Evolutionary conservation across 2,329 filamentous ascomycete species (phyloP), one percentile per base, ranked within the genome.

Genomic region (Aspergillus awamori): DNA sequence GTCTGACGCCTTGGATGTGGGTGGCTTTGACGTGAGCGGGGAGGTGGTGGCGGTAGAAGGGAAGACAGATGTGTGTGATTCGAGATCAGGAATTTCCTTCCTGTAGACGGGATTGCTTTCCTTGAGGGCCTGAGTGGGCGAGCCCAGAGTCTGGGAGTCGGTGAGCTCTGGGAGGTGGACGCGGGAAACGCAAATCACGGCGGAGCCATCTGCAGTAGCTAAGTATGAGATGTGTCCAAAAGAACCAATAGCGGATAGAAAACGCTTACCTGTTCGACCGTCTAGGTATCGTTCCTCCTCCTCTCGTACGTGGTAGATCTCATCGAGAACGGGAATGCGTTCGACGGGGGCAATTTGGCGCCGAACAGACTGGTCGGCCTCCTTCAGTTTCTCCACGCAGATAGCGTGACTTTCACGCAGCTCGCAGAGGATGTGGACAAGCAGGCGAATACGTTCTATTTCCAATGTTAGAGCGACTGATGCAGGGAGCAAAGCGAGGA

Each of bases 351-450:
- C 64, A 39, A 76, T 75, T 45, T 73, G 71, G 3, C 72, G 71
- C 39, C 73, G 68, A 17, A 75, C 73, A 15, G 73, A 71, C 43
- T 74, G 72, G 30, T 72, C 71, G 7, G 74, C 74, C 24, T 76
- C 74, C 38, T 68, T 68, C 13, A 76, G 57, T 38, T 73, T 75
- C 5, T 73, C 69, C n/a, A 72, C 72, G 3, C 68, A 72, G 33
- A 76, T 69, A 0, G 67, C 69, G 43, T 74, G 72, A 56, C 70
- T 73, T n/a, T 71, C 67, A 30, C 70, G 73, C 6, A 76, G 60
- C 24, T 74, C 73, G 55, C 74, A 75, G 10, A 76, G 68, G 8
- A 76, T 75, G 53, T 75, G 72, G 1, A 76, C 69, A 17, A 76
- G 67, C 5, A 76, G 68, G 15, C 63, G 63, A 5, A 76, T 63